A percentile compares a stretch with the other conserved stretches of the same genome.
Evolutionary conservation across 176 grass and related monocot genomes (phyloP).

Genomic region (Eragrostis curvula): DNA sequence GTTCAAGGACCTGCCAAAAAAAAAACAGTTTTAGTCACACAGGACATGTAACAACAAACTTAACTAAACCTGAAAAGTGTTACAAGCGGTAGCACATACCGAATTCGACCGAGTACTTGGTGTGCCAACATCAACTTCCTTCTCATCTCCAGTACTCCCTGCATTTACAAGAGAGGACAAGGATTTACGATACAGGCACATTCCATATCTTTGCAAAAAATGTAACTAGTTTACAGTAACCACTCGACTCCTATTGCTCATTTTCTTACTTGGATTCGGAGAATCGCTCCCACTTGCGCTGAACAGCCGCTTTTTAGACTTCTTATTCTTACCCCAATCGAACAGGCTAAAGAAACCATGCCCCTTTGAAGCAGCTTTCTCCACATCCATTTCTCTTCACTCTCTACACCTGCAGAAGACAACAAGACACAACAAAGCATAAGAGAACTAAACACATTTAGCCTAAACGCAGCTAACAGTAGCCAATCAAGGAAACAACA

Average conservation of each 20-base stretch:
- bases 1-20: constrained; percentile 64
- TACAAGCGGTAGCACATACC: constrained; percentile 35
- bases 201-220: constrained; percentile 11
- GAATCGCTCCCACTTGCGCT: constrained; percentile 32
- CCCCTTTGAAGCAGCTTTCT: constrained; percentile 69
- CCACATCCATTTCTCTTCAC: constrained; percentile 64
- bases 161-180: constrained; percentile 27
- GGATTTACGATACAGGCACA: not conserved
- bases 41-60: not conserved
- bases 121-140: no score
- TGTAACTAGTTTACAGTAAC: not conserved
- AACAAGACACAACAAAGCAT: not conserved
- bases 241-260: not conserved
- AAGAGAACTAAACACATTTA: not conserved
- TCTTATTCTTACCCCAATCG: constrained; percentile 94
- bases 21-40: not conserved
- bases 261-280: constrained; percentile 36
- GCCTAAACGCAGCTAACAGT: constrained; percentile 27
- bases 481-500: constrained; percentile 23
- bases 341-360: constrained; percentile 80
- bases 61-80: not conserved
- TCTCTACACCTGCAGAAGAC: constrained; percentile 47
- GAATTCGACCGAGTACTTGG: constrained; percentile 47
- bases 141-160: no score
- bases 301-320: no score